Percentiles rank a stretch among this genome's conserved stretches.
These are phyloP conservation scores for Lactifluus hygrophoroides DNA, from an alignment of 768 basidiomycete species.

Conservation along the genomic window DNA sequence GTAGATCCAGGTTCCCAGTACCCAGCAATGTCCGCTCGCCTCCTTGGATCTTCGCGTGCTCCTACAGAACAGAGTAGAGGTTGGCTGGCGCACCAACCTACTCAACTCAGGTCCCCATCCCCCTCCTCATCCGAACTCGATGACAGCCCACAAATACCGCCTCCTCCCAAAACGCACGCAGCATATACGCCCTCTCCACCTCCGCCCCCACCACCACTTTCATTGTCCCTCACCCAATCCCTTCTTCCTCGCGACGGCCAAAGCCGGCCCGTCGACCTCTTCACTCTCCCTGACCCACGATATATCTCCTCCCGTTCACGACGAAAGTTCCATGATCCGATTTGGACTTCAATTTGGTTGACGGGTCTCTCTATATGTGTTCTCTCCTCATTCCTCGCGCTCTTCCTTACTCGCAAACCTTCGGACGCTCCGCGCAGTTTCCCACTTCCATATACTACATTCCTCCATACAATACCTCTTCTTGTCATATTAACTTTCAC, in stretches of 20 bases:
- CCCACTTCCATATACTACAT: conserved; percentile 64
- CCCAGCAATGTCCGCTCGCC: conserved; percentile 30
- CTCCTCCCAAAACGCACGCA: conserved; percentile 35
- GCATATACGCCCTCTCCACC: conserved; percentile 32
- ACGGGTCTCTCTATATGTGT: conserved; percentile 49
- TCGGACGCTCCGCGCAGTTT: conserved; percentile 25
- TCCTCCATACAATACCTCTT: conserved; percentile 71
- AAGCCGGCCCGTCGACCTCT: conserved; percentile 56
- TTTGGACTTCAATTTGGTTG: conserved; percentile 65
- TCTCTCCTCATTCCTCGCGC: conserved; percentile 53
- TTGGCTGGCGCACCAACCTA: conserved; percentile 72
- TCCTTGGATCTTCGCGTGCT: conserved; percentile 30
- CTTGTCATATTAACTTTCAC: conserved; percentile 62
- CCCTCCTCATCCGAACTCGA: conserved; percentile 35
- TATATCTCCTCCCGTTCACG: conserved; percentile 47
- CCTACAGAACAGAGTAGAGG: conserved; percentile 34
- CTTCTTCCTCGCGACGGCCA: conserved; percentile 66
- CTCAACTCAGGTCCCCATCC: conserved; percentile 47
- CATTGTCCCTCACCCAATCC: conserved; percentile 72
- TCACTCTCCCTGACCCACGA: conserved; percentile 70
- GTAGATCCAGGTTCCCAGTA: conserved; percentile 41
- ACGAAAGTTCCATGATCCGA: conserved; percentile 65
- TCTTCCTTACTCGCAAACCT: conserved; percentile 49
- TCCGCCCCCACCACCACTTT: conserved; percentile 40
- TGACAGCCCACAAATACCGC: conserved; percentile 34